Base-by-base conservation (phyloP, 148 eudicot genomes). In the Camellia granthamiana region DNA sequence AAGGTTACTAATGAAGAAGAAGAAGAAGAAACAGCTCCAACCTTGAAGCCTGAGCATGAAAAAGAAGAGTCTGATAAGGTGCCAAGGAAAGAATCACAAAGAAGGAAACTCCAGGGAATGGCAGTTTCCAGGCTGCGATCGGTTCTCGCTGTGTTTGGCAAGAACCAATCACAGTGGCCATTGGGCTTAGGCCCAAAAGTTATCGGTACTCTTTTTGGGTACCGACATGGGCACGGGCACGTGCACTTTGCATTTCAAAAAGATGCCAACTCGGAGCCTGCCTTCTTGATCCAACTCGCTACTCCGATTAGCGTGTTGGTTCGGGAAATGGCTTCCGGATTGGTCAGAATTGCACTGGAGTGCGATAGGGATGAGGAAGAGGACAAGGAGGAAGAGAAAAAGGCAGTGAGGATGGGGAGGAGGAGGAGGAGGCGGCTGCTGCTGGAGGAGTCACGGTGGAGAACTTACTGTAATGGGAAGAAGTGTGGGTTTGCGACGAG, bases 381-480 rank as follows among this genome's bases (percentile, higher is more conserved):
- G 72, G 38, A 88, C 65, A 89, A 88, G 66, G 80, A 66, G 63
- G 69, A 54, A 12, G 78, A 82, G 72, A 72, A 70, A 49, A 10
- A 72, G 58, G 47, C 78, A 30, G 38, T 30, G 77, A 59, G 14
- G 69, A n/a, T 59, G 69, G 55, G 10, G 62, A 49, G 51, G 30
- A 82, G 81, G 1, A 30, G 38, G 38, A 30, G 38, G 38, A 30
- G 38, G 38, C 38, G 38, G 38, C 38, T 30, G 69, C 69, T 90
- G 75, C 75, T 92, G 70, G 93, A 90, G 8, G 93, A 92, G 83
- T 80, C 84, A 14, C 46, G 82, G 9, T 92, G 97, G 97, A 88
- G 94, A 80, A 85, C 92, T 14, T 90, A 78, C 52, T 92, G 94
- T 49, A 92, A 92, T 76, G 97, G 97, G 54, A 92, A 89, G 76